phyloP scores from a whole-genome alignment of 2,329 filamentous ascomycete genomes.

The Thielaviopsis euricoi region DNA sequence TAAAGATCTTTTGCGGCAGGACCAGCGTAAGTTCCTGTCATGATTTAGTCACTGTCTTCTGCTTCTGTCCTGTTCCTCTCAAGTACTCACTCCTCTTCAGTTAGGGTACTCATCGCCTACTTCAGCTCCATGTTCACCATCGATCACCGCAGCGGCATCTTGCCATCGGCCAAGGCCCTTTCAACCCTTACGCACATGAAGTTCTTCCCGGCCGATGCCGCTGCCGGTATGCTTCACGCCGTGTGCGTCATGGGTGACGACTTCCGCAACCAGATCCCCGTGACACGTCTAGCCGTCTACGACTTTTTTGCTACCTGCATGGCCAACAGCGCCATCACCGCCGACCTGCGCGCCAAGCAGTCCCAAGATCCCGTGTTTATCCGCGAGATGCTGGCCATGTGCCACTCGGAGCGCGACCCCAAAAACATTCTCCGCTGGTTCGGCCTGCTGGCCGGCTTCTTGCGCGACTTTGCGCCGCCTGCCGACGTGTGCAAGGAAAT shows the following conservation, averaged over 20 bases:
- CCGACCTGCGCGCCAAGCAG: conserved; percentile 24
- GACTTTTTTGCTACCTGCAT: conserved; percentile 30
- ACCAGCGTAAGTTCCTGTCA: conserved; percentile 26
- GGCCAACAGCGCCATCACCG: conserved; percentile 24
- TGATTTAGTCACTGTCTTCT: background rate
- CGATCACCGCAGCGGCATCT: conserved; percentile 42
- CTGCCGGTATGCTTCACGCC: conserved; percentile 30
- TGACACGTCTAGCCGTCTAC: conserved; percentile 36
- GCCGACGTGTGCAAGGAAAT: conserved; percentile 30
- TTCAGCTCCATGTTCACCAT: conserved; percentile 42
- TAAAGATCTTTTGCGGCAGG: conserved; percentile 28
- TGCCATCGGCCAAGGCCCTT: conserved; percentile 36
- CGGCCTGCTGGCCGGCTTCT: conserved; percentile 27
- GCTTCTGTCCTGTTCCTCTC: background rate
- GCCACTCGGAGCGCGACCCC: conserved; percentile 38
- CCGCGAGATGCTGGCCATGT: conserved; percentile 32
- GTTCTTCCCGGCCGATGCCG: conserved; percentile 32
- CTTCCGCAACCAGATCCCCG: conserved; percentile 34
- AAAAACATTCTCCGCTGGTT: conserved; percentile 42
- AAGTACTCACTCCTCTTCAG: conserved; percentile 13
- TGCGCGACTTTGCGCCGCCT: conserved; percentile 28
- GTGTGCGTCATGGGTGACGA: conserved; percentile 37
- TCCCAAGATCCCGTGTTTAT: conserved; percentile 30
- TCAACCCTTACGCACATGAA: conserved; percentile 32
- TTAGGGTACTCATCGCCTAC: conserved; percentile 34